Evolutionary conservation across 768 basidiomycete species (phyloP).

Genomic region (Naganishia vishniacii): DNA sequence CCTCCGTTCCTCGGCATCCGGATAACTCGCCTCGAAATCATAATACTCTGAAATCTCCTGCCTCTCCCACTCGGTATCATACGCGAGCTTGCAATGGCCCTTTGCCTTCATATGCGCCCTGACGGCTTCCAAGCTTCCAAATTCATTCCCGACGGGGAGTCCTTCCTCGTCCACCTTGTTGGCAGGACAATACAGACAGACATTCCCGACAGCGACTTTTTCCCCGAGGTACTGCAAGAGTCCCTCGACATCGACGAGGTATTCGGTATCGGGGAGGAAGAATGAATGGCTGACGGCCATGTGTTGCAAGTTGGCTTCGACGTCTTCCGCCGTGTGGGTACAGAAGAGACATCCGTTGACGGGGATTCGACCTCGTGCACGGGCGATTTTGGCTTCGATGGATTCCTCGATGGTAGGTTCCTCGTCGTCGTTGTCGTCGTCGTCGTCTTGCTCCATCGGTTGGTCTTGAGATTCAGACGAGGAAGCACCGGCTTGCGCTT

Average conservation of each 20-base stretch:
- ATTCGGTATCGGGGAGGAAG: slow-evolving; percentile 91
- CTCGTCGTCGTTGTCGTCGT: slow-evolving; percentile 2
- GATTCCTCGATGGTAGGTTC: slow-evolving; percentile 12
- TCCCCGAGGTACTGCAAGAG: slow-evolving; percentile 81
- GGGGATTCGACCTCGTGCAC: slow-evolving; percentile 18
- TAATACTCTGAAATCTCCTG: slow-evolving; percentile 89
- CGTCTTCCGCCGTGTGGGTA: slow-evolving; percentile 50
- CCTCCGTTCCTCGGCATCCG: slow-evolving; percentile 50
- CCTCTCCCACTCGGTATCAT: slow-evolving; percentile 70
- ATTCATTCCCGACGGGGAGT: slow-evolving; percentile 57
- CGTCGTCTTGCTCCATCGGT: slow-evolving; percentile 17
- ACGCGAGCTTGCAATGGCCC: slow-evolving; percentile 86
- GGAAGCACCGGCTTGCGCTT: neutral
- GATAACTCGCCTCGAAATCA: slow-evolving; percentile 80
- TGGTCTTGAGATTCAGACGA: neutral
- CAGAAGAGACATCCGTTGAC: slow-evolving; percentile 22
- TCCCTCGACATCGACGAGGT: slow-evolving; percentile 74
- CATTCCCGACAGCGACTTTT: slow-evolving; percentile 86
- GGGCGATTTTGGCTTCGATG: slow-evolving; percentile 17
- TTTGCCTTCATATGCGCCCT: slow-evolving; percentile 95
- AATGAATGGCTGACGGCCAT: slow-evolving; percentile 86
- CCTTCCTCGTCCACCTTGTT: slow-evolving; percentile 45
- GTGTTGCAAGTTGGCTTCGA: slow-evolving; percentile 70
- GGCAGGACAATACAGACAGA: slow-evolving; percentile 80
- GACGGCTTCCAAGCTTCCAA: slow-evolving; percentile 76